A percentile compares a stretch with the other conserved stretches of the same genome.
These are phyloP conservation scores for Ustulina deusta DNA, from an alignment of 2,329 filamentous ascomycete species.

Conservation along the genomic window DNA sequence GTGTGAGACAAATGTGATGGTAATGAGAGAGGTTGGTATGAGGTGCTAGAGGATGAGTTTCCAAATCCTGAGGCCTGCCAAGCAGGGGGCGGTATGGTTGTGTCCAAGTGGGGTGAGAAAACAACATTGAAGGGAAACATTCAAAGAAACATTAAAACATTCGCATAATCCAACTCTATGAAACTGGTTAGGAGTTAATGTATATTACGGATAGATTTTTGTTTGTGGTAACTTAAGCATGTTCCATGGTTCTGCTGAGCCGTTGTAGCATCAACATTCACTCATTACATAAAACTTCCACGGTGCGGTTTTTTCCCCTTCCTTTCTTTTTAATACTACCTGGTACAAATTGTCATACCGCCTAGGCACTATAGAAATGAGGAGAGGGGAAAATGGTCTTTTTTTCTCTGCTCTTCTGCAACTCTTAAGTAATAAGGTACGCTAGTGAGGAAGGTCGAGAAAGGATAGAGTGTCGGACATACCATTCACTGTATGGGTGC, in stretches of 20 bases:
- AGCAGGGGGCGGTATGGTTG: background rate
- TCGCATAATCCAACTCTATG: background rate
- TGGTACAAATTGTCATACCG: background rate
- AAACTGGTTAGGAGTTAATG: background rate
- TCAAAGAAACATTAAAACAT: slow-evolving; percentile 8
- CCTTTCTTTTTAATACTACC: background rate
- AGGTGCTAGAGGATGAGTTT: slow-evolving; percentile 22
- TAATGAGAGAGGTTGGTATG: slow-evolving; percentile 34
- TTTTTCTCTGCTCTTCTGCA: slow-evolving; percentile 21
- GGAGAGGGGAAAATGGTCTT: slow-evolving; percentile 24
- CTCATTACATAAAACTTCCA: background rate
- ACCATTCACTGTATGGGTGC: slow-evolving; percentile 34
- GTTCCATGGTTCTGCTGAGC: background rate
- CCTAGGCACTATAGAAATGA: slow-evolving; percentile 12
- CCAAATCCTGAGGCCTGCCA: slow-evolving; percentile 27
- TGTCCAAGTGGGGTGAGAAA: slow-evolving; percentile 14
- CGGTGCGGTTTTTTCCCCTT: background rate
- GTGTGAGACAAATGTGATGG: slow-evolving; percentile 16
- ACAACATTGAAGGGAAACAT: background rate
- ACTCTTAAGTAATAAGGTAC: slow-evolving; percentile 24
- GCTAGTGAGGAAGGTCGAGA: slow-evolving; percentile 7
- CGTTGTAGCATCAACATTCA: slow-evolving; percentile 5
- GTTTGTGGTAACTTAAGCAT: background rate
- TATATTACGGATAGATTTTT: background rate
- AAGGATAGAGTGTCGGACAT: background rate